phyloP scores from a whole-genome alignment of 2,329 filamentous ascomycete species.

The Immersiporthe knoxdaviesiana region DNA sequence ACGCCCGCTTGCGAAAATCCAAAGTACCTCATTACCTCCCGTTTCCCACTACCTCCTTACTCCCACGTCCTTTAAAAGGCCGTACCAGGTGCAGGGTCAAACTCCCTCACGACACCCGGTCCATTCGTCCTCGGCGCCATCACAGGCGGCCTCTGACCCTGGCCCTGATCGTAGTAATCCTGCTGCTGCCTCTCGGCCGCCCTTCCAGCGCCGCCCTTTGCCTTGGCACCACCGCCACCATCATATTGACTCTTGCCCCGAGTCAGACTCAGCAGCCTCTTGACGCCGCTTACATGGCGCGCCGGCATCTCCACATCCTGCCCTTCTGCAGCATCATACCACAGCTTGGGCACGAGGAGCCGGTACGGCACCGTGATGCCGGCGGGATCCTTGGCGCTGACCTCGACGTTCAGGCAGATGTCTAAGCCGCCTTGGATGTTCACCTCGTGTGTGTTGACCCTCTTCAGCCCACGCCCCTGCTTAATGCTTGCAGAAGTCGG shows the following conservation, averaged over 20 bases:
- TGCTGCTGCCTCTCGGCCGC: slow-evolving; percentile 10
- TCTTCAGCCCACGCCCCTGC: slow-evolving; percentile 44
- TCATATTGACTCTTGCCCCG: slow-evolving; percentile 25
- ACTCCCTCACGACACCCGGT: neutral
- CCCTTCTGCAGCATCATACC: slow-evolving; percentile 51
- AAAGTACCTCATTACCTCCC: neutral
- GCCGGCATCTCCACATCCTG: slow-evolving; percentile 29
- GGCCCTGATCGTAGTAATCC: neutral
- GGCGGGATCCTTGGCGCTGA: slow-evolving; percentile 80
- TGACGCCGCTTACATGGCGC: slow-evolving; percentile 19
- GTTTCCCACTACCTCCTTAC: neutral
- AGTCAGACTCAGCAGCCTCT: slow-evolving; percentile 27
- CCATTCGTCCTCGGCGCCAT: slow-evolving; percentile 4
- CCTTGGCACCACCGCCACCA: slow-evolving; percentile 7
- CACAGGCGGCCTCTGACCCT: neutral
- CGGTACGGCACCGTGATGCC: slow-evolving; percentile 89
- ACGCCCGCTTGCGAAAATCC: neutral
- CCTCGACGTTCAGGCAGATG: slow-evolving; percentile 86
- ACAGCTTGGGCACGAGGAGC: slow-evolving; percentile 79
- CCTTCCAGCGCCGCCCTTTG: slow-evolving; percentile 7
- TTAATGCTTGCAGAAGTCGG: slow-evolving; percentile 70
- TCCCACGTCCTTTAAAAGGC: slow-evolving; percentile 17
- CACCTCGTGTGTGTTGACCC: slow-evolving; percentile 60
- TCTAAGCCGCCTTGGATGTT: slow-evolving; percentile 84
- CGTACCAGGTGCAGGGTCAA: slow-evolving; percentile 22